A percentile compares a stretch with the other conserved stretches of the same genome.
Conservation (phyloP, 1,284 basidiomycete genomes). For the Irpex lacteus region DNA sequence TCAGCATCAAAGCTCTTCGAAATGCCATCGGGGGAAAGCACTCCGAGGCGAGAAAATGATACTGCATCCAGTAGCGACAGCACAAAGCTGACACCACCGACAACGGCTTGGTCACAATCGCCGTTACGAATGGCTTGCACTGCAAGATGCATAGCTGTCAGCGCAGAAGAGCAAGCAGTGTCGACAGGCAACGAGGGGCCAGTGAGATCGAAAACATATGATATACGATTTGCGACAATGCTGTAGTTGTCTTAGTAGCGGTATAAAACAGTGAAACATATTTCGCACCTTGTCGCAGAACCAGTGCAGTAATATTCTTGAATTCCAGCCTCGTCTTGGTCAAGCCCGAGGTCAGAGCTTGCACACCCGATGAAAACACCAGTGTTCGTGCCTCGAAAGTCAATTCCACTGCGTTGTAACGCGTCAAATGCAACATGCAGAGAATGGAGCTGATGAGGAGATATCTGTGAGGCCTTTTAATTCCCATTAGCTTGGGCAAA, state of each 20-base stretch:
- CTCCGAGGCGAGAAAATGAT: constrained; percentile 22
- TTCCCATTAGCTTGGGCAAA: constrained; percentile 12
- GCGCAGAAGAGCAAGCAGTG: constrained; percentile 48
- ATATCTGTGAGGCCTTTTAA: constrained; percentile 11
- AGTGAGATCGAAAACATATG: constrained; percentile 45
- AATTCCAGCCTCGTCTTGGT: neutral
- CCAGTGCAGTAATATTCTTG: neutral
- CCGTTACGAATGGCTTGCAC: constrained; percentile 40
- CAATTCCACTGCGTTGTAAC: constrained; percentile 31
- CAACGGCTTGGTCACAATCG: constrained; percentile 47
- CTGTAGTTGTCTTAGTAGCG: neutral
- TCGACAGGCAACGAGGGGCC: constrained; percentile 47
- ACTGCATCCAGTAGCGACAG: constrained; percentile 27
- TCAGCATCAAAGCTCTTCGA: constrained; percentile 48
- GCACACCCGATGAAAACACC: constrained; percentile 28
- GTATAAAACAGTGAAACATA: neutral
- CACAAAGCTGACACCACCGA: constrained; percentile 34
- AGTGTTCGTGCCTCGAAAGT: constrained; percentile 31
- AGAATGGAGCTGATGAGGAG: neutral
- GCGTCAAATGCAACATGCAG: constrained; percentile 12
- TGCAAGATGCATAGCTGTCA: constrained; percentile 47
- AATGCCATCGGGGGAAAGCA: constrained; percentile 43
- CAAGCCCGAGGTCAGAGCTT: neutral
- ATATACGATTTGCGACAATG: constrained; percentile 44
- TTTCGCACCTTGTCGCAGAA: neutral